Evolutionary conservation across 257 asterid genomes (phyloP).

Genomic region (Solanum boliviense): DNA sequence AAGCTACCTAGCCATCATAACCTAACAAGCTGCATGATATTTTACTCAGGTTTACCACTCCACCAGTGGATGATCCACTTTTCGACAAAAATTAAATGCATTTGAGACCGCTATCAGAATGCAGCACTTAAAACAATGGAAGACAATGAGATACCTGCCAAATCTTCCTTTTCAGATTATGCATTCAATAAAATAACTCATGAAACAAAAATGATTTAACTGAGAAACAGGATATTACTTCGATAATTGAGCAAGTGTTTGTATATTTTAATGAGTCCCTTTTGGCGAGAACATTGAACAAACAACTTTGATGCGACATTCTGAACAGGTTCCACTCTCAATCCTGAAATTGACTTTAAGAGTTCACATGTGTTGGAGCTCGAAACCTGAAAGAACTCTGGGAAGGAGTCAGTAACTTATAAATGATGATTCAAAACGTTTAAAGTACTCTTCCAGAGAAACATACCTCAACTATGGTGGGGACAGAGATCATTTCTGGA

Average conservation of each 20-base stretch:
- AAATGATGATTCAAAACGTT: not conserved
- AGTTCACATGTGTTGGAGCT: constrained; percentile 82
- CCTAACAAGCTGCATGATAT: not conserved
- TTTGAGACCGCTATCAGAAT: not conserved
- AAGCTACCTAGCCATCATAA: not conserved
- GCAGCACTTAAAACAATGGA: not conserved
- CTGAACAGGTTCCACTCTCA: constrained; percentile 84
- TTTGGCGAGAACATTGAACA: constrained; percentile 97
- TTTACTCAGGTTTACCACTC: not conserved
- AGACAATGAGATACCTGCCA: not conserved
- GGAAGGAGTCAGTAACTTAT: not conserved
- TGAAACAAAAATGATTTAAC: not conserved
- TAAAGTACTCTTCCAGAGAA: not conserved
- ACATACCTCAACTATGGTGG: constrained; percentile 84
- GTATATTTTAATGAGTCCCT: constrained; percentile 92
- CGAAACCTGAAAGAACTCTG: constrained; percentile 57
- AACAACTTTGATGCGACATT: constrained; percentile 85
- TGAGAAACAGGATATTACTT: constrained; percentile 32
- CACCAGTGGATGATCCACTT: not conserved
- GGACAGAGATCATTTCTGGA: constrained; percentile 60
- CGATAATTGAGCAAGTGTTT: constrained; percentile 89
- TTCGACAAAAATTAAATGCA: not conserved
- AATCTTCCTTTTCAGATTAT: not conserved
- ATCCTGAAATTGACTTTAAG: constrained; percentile 75
- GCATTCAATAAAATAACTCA: not conserved